Evolutionary conservation across 208 protist genomes (phyloP), one percentile per base, ranked within the genome.

Genomic region (Acanthamoeba lenticulata): DNA sequence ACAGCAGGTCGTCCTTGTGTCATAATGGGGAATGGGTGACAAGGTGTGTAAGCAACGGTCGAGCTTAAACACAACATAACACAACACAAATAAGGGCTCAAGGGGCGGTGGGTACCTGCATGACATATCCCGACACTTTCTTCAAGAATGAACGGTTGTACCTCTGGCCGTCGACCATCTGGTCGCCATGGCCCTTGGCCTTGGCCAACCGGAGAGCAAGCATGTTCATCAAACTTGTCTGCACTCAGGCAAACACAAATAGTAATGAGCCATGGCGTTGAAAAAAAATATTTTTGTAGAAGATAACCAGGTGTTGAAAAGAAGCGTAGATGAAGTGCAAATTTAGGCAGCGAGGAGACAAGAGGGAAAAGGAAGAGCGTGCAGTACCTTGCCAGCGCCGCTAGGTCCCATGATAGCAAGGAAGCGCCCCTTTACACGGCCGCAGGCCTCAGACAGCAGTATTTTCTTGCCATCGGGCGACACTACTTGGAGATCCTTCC

Each of bases 1-100:
- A 94, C 32, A 95, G 27, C 32, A 94, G 32, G 60, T 96, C 95
- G 77, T 96, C 94, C 92, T 96, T 67, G 65, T 86, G 40, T 19
- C 49, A 32, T 19, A 1, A n/a, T 0, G 21, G 24, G 7, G 55
- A 17, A 32, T 29, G 24, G 19, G 55, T 74, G 6, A 74, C 29
- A 1, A 32, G 29, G 6, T 24, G n/a, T 40, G 29, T 40, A 40
- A 0, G 15, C 34, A 17, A 40, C n/a, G 29, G 24, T n/a, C 5
- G 15, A 67, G 27, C 24, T 29, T 21, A 21, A 67, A 67, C 5
- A 67, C n/a, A 15, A 38, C 13, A 9, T 29, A 29, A 69, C 2
- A 36, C 2, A 36, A 29, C 4, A 27, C 52, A 21, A 4, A n/a
- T 11, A 57, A 21, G 60, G 13, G 5, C 29, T 5, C 19, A 69